Base-by-base conservation (phyloP, 1,284 basidiomycete genomes). In the Cryptococcus sp. region DNA sequence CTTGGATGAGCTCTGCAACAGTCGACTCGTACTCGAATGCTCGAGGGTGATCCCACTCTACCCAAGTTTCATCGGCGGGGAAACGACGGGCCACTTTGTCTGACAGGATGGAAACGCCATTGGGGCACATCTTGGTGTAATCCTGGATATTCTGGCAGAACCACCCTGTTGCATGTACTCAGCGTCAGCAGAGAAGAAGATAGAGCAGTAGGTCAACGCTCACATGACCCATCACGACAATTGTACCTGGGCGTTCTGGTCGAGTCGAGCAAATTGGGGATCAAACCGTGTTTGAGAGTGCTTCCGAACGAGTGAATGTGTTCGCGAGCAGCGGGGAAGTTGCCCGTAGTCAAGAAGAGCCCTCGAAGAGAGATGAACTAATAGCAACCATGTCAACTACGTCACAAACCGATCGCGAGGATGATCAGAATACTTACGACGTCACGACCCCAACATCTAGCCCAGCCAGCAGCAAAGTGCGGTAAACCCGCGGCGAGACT, bases 61-160 rank as follows among this genome's bases (percentile, higher is more conserved):
- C 91, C 91, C 92, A 98, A 19, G 87, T 88, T 69, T 96, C 94
- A 70, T 97, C 89, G 68, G 85, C 83, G 0, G 95, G 95, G 83
- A 99, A 99, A 26, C 95, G 86, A 23, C 95, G 85, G 74, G 87
- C 91, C 56, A 98, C 88, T 2, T 82, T 80, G 70, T 95, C 93
- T 1, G 85, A 82, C 43, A 99, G 84, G 55, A 99, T 84, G 0
- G 86, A 80, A 38, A 89, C 75, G 3, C 96, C 95, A 62, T 92
- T 87, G 0, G 94, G 92, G 1, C 89, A 91, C 78, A 85, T 88
- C 57, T 81, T 81, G 41, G 86, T 87, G 76, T 97, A 98, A 78
- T 98, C 93, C 73, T 98, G 95, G 57, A 98, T 95, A 71, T 91
- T 96, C 76, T 99, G 95, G 57, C 97, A 78, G 89, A 98, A 96